Evolutionary conservation across 1,139 yeast genomes (phyloP).

Genomic region (Blastobotrys proliferans): DNA sequence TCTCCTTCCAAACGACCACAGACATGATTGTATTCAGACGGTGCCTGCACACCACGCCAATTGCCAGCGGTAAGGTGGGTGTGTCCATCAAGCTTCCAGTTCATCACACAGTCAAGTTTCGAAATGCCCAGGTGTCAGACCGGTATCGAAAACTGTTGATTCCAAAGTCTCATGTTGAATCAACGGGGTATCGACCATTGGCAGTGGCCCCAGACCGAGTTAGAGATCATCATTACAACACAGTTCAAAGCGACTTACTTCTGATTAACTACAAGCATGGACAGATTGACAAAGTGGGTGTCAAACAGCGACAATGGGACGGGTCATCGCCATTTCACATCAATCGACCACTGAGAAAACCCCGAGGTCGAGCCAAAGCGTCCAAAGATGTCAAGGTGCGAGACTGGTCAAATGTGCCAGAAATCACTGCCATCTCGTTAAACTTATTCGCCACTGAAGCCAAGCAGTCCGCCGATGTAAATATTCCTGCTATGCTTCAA

Average conservation of each 20-base stretch:
- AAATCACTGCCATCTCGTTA: conserved; percentile 57
- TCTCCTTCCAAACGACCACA: too few relatives aligned
- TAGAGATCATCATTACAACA: conserved; percentile 69
- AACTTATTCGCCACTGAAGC: conserved; percentile 79
- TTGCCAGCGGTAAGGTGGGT: conserved; percentile 48
- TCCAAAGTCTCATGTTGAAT: conserved; percentile 45
- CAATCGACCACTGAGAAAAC: conserved; percentile 54
- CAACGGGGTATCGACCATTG: conserved; percentile 73
- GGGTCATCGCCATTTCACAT: conserved; percentile 85
- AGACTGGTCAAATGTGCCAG: conserved; percentile 65
- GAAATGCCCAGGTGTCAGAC: conserved; percentile 57
- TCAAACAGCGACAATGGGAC: conserved; percentile 80
- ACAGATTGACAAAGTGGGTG: conserved; percentile 50
- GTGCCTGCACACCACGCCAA: conserved; percentile 29
- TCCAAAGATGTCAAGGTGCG: conserved; percentile 71
- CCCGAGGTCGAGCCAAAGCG: conserved; percentile 44
- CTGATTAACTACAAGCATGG: conserved; percentile 74
- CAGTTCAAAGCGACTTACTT: conserved; percentile 70
- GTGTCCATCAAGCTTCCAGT: conserved; percentile 79
- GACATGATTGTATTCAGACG: conserved; percentile 16
- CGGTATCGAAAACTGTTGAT: conserved; percentile 61
- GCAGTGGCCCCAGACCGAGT: conserved; percentile 76
- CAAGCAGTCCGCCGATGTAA: conserved; percentile 64
- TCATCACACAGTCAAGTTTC: conserved; percentile 78
- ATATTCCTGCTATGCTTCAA: conserved; percentile 74